Evolutionary conservation across 1,284 basidiomycete species (phyloP), one percentile per base, ranked within the genome.

Genomic region (Ustilago lituana): DNA sequence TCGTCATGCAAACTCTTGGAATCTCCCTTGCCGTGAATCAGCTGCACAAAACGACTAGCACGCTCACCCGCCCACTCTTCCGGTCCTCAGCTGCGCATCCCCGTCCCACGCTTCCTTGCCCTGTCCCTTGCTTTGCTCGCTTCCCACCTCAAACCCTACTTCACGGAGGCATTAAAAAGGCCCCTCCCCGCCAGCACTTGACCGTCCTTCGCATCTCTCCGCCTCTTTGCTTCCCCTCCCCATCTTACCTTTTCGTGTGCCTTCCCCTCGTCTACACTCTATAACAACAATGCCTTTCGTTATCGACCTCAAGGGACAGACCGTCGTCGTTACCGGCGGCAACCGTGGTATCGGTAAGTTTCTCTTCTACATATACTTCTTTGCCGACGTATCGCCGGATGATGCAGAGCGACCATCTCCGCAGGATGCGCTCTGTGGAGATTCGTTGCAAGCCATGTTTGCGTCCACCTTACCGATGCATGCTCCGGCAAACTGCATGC

Each of bases 281-380:
- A 26, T 5, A 8, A 38, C 19, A 38, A 57, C 48, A 41, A 72
- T 72, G 69, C 63, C 64, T 59, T 72, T 60, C 50, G 64, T 67
- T 33, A 72, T 72, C 39, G 69, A 72, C 50, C 63, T 72, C 52
- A 48, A 59, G 51, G 69, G 69, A 51, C 69, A 72, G 60, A 81
- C 79, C 54, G 65, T 81, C 61, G 65, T 81, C 59, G 87, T 92
- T 38, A 90, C 91, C 41, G 79, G 79, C 45, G 79, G 79, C 48
- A 80, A 80, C 73, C 77, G 79, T 47, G 79, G 78, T 62, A 80
- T 80, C 40, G 77, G 75, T 74, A 56, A 68, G 74, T 76, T 17
- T 26, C 9, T 1, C 15, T n/a, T n/a, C n/a, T n/a, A n/a, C n/a
- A n/a, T n/a, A n/a, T n/a, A n/a, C n/a, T n/a, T n/a, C n/a, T n/a